Evolutionary conservation across 1,284 basidiomycete genomes (phyloP), one percentile per base, ranked within the genome.

Genomic region (Microbotryomycetes sp.): DNA sequence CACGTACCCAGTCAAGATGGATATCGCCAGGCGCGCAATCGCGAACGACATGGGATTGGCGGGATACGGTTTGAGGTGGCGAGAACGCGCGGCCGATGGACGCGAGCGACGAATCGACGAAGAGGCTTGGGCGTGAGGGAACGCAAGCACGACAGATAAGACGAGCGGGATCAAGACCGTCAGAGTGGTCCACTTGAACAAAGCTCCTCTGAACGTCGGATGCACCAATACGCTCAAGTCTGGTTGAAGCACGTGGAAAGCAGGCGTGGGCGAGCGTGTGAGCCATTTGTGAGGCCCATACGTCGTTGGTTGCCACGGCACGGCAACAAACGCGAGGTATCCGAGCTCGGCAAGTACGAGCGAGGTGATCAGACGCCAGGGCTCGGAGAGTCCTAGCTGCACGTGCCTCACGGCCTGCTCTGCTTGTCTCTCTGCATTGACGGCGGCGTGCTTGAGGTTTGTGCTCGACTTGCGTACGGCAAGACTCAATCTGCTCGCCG

Each of bases 41-140:
- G 57, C 16, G 49, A 67, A 67, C 28, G 61, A 49, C 16, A 65
- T 31, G 2, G 66, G 46, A 45, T 62, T 62, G 35, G 66, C 62
- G 2, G 62, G 46, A 41, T 11, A 41, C 9, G 35, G 35, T 41
- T 18, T 41, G 9, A 11, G 35, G 18, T 41, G 9, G 11, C 11
- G 9, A 11, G 11, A 9, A 11, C 35, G 9, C 35, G 35, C 35
- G 11, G 50, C 24, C 15, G 23, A 11, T 6, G 24, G 50, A 48
- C 46, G 46, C 11, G 21, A 21, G 18, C 21, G 15, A 11, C 46
- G 46, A 13, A 18, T 26, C 11, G 5, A 28, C 24, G 45, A 16
- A 15, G 46, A 5, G 26, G 48, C 18, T 18, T 24, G 18, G 45
- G n/a, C 29, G 49, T 27, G 26, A 13, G 65, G 65, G 57, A 62